phyloP scores from a whole-genome alignment of 2,329 filamentous ascomycete species.

The Chaetoscypha palmicola region DNA sequence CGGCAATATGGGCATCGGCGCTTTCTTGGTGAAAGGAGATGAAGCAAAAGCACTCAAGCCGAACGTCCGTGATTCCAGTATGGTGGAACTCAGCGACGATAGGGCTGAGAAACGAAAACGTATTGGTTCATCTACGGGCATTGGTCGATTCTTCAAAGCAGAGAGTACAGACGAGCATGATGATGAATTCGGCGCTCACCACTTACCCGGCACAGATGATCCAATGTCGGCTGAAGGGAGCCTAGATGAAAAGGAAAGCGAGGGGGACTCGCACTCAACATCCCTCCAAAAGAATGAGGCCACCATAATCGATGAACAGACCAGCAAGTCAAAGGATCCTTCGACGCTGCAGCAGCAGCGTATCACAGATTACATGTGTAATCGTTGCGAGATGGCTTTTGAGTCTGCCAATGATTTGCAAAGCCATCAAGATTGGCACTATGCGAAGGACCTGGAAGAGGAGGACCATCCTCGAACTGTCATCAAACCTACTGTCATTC shows the following conservation, averaged over 20 bases:
- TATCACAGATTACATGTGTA: slow-evolving; percentile 45
- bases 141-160: slow-evolving; percentile 29
- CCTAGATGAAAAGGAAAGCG: slow-evolving; percentile 7
- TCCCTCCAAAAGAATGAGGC: slow-evolving; percentile 23
- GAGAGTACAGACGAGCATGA: slow-evolving; percentile 24
- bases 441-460: slow-evolving; percentile 77
- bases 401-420: slow-evolving; percentile 50
- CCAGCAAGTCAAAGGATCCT: slow-evolving; percentile 14
- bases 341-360: slow-evolving; percentile 31
- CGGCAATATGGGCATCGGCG: slow-evolving; percentile 78
- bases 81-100: slow-evolving; percentile 14
- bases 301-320: slow-evolving; percentile 23
- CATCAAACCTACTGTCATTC: slow-evolving; percentile 12
- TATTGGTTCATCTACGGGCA: slow-evolving; percentile 21
- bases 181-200: slow-evolving; percentile 26
- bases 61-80: slow-evolving; percentile 16
- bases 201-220: slow-evolving; percentile 12
- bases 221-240: slow-evolving; percentile 12
- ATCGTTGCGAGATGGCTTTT: slow-evolving; percentile 58
- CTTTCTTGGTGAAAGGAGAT: slow-evolving; percentile 74
- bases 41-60: slow-evolving; percentile 49
- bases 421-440: slow-evolving; percentile 90
- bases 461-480: slow-evolving; percentile 25
- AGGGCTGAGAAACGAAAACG: slow-evolving; percentile 30
- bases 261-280: slow-evolving; percentile 11